Base-by-base conservation (phyloP, 768 basidiomycete species). In the Boletus sp. region DNA sequence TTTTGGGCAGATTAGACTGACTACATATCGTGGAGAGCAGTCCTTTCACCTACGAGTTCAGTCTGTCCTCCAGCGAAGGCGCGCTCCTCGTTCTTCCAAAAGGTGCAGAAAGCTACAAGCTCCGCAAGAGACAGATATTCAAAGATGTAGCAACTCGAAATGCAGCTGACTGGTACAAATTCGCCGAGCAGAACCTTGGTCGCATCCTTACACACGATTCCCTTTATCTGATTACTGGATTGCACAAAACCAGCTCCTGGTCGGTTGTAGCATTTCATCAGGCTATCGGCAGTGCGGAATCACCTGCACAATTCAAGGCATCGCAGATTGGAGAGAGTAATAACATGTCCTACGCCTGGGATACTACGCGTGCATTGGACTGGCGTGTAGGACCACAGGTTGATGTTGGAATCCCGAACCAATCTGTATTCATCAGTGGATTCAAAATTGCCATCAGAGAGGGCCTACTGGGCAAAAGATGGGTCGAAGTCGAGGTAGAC, bases 31-130 rank as follows among this genome's bases (percentile, higher is more conserved):
- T 8, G 41, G 32, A 35, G 15, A 53, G 2, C 33, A 50, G 52
- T n/a, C 45, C 42, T 11, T 36, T 41, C 4, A 54, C 35, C 12
- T 60, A 55, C 36, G 58, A 63, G 0, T 58, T 63, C 24, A 36
- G 24, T 35, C 50, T 56, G 11, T 52, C 64, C n/a, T 55, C 60
- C 5, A 45, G 30, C 29, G 67, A 71, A 60, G 73, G 70, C 10
- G 69, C 75, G 6, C 54, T 74, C 6, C 56, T 75, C 9, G 54
- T 67, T 12, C 64, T 74, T 45, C 72, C 73, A 1, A 59, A 71
- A 20, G 74, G 71, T 2, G 66, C 69, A 5, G 50, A 48, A 36
- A 59, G 54, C 39, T 55, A 56, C 41, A 61, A 52, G 42, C 64
- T 39, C 60, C 69, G 37, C 32, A 63, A 72, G n/a, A 36, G 58